A percentile compares a stretch with the other conserved stretches of the same genome.
Evolutionary conservation across 192 early-diverging fungal species (phyloP).

Genomic region (Spizellomyces punctatus): DNA sequence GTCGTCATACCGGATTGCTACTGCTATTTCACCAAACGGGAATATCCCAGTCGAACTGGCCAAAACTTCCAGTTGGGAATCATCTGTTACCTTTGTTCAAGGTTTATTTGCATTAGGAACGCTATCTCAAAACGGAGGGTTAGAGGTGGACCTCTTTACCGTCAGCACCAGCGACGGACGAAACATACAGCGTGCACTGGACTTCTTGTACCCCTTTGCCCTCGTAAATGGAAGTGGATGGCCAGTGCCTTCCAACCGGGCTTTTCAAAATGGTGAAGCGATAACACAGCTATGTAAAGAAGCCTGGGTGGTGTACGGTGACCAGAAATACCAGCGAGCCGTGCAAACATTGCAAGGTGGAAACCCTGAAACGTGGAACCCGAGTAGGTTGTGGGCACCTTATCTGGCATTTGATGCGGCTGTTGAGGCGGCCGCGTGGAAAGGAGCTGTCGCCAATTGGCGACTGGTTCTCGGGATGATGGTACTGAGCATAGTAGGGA

Average conservation of each 20-base stretch:
- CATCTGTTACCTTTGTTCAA: conserved; percentile 17
- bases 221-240: conserved; percentile 48
- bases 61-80: conserved; percentile 52
- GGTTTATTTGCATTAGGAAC: conserved; percentile 12
- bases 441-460: no score
- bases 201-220: conserved; percentile 55
- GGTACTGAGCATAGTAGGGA: no score
- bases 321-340: conserved; percentile 42
- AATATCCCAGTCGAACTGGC: conserved; percentile 46
- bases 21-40: conserved; percentile 43
- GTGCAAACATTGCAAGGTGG: conserved; percentile 26
- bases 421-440: neutral
- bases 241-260: conserved; percentile 15
- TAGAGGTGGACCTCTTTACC: conserved; percentile 8
- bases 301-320: conserved; percentile 52
- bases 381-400: conserved; percentile 29
- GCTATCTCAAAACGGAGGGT: neutral
- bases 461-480: no score
- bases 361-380: conserved; percentile 26
- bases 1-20: conserved; percentile 44
- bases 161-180: conserved; percentile 40
- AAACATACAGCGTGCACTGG: conserved; percentile 49
- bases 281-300: conserved; percentile 44
- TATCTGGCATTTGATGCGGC: conserved; percentile 26
- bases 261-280: neutral